Conservation (phyloP, 1,284 basidiomycete species). For the Coniferiporia weirii region DNA sequence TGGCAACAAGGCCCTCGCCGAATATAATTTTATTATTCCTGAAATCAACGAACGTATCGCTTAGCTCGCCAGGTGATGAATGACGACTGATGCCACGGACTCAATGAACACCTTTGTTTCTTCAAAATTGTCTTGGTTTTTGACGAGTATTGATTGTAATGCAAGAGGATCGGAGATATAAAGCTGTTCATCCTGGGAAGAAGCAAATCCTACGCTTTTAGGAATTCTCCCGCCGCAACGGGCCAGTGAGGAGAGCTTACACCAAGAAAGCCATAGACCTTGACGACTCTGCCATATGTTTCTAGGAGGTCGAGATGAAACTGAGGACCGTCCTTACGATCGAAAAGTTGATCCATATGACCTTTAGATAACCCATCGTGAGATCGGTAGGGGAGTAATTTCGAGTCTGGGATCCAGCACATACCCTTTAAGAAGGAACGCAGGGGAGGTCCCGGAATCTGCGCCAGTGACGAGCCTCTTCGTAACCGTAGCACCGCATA, state of each 20-base stretch:
- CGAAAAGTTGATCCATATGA: constrained; percentile 44
- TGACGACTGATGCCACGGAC: constrained; percentile 1
- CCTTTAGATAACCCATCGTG: constrained; percentile 28
- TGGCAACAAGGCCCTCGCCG: constrained; percentile 21
- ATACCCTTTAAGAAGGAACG: constrained; percentile 39
- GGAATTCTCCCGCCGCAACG: not conserved
- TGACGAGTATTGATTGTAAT: constrained; percentile 25
- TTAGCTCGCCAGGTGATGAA: not conserved
- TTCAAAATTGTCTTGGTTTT: constrained; percentile 25
- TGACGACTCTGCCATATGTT: constrained; percentile 43
- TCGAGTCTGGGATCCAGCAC: not conserved
- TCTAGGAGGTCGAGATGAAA: constrained; percentile 43
- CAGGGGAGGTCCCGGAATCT: constrained; percentile 29
- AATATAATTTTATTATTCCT: constrained; percentile 19
- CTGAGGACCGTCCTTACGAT: constrained; percentile 36
- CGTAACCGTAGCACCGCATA: not conserved
- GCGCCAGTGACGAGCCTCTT: not conserved
- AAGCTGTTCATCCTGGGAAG: constrained; percentile 22
- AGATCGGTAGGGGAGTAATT: not conserved
- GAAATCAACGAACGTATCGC: not conserved
- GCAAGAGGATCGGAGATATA: constrained; percentile 26
- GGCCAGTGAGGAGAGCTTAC: constrained; percentile 27
- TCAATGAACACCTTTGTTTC: constrained; percentile 18
- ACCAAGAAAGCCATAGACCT: constrained; percentile 47
- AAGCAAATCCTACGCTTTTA: not conserved